Evolutionary conservation across 2,329 filamentous ascomycete genomes (phyloP).

Genomic region (Penicillium sp.): DNA sequence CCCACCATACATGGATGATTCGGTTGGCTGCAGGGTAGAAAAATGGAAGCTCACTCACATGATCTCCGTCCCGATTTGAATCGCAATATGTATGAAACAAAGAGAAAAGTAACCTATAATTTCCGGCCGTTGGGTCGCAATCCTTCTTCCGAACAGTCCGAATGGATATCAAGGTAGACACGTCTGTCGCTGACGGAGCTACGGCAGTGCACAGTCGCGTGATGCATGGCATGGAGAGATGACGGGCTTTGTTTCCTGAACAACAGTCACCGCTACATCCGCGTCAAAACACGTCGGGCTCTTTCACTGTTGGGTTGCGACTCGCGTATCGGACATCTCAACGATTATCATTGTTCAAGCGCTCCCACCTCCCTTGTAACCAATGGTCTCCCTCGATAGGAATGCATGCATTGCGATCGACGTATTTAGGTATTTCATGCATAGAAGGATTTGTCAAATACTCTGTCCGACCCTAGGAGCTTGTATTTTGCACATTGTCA

Average conservation of each 20-base stretch:
- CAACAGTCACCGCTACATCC: constrained; percentile 24
- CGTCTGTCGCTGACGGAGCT: constrained; percentile 22
- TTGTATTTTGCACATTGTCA: constrained; percentile 6
- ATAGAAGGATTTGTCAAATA: constrained; percentile 24
- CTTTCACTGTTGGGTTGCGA: constrained; percentile 8
- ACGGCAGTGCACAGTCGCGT: constrained; percentile 18
- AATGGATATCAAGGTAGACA: constrained; percentile 34
- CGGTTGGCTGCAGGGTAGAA: constrained; percentile 16
- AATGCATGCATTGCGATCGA: constrained; percentile 20
- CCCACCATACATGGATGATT: constrained; percentile 17
- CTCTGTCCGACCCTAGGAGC: constrained; percentile 9
- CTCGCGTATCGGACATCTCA: background rate
- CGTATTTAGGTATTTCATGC: constrained; percentile 28
- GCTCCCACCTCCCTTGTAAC: background rate
- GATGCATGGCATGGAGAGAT: constrained; percentile 19
- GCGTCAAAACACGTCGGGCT: constrained; percentile 12
- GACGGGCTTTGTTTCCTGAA: constrained; percentile 14
- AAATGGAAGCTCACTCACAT: constrained; percentile 17
- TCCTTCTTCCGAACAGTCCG: constrained; percentile 34
- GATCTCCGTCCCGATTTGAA: constrained; percentile 14
- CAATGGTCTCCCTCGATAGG: constrained; percentile 4
- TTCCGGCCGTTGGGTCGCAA: constrained; percentile 11
- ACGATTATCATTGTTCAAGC: constrained; percentile 1
- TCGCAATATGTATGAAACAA: constrained; percentile 6
- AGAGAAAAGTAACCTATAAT: background rate